Conservation (phyloP, 2,329 filamentous ascomycete genomes). For the Cladosporium sphaerospermum region DNA sequence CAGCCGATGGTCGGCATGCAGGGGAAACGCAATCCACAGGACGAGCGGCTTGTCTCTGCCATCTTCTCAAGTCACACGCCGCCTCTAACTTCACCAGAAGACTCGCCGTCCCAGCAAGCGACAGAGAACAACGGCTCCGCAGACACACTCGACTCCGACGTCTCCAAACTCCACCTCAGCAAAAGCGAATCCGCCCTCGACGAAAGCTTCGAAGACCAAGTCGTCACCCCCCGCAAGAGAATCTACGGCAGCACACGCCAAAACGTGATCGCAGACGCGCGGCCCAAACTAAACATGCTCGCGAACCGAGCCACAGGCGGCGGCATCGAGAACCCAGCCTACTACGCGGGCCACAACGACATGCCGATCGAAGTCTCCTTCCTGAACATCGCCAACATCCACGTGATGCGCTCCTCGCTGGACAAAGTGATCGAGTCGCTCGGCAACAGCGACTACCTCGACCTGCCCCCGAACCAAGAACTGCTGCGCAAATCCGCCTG, state of each 20-base stretch:
- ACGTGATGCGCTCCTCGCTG: constrained; percentile 91
- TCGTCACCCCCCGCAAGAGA: constrained; percentile 14
- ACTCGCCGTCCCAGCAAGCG: constrained; percentile 11
- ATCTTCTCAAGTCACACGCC: constrained; percentile 67
- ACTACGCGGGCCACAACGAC: constrained; percentile 77
- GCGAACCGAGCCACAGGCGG: constrained; percentile 90
- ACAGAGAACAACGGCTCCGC: neutral
- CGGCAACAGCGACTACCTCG: constrained; percentile 85
- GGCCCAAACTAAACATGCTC: constrained; percentile 87
- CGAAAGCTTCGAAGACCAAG: constrained; percentile 13
- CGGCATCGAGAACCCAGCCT: constrained; percentile 95
- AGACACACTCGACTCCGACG: constrained; percentile 1
- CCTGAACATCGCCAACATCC: constrained; percentile 95
- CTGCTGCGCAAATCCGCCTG: constrained; percentile 77
- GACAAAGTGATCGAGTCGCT: constrained; percentile 81
- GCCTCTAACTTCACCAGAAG: constrained; percentile 11
- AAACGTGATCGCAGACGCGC: constrained; percentile 92
- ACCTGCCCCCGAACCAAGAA: constrained; percentile 74
- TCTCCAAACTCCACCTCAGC: constrained; percentile 12
- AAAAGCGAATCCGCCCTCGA: constrained; percentile 18
- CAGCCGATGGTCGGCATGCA: constrained; percentile 84
- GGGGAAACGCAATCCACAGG: constrained; percentile 80
- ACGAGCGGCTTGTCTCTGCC: constrained; percentile 85
- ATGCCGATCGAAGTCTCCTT: constrained; percentile 62
- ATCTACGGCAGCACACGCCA: constrained; percentile 89